Evolutionary conservation across 2,329 filamentous ascomycete species (phyloP).

Genomic region (Leptographium lundbergii): DNA sequence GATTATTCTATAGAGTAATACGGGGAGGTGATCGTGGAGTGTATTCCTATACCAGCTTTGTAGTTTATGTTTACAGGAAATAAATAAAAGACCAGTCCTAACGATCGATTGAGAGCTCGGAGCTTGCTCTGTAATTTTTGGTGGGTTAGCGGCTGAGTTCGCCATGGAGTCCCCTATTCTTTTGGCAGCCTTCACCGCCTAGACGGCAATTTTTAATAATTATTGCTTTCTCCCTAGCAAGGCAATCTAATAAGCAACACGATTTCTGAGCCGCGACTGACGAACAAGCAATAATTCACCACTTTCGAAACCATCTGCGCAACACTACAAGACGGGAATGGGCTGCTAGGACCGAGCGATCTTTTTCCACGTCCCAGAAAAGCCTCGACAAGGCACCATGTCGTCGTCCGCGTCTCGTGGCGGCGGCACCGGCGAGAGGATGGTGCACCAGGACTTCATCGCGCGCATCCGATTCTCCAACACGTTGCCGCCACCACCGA

Average conservation of each 20-base stretch:
- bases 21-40: background rate
- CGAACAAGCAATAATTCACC: background rate
- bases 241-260: background rate
- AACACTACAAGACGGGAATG: background rate
- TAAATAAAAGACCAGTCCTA: background rate
- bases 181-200: slow-evolving; percentile 1
- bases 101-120: background rate
- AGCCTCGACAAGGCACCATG: slow-evolving; percentile 17
- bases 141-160: background rate
- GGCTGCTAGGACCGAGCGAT: background rate
- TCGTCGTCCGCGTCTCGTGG: slow-evolving; percentile 28
- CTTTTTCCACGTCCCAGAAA: background rate
- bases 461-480: slow-evolving; percentile 92
- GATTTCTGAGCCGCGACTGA: background rate
- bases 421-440: slow-evolving; percentile 36
- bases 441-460: slow-evolving; percentile 89
- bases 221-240: background rate
- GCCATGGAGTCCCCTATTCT: background rate
- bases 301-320: background rate
- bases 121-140: background rate
- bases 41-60: background rate
- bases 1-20: slow-evolving; percentile 2
- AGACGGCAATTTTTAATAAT: background rate
- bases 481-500: slow-evolving; percentile 84
- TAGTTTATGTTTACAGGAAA: background rate